phyloP scores from a whole-genome alignment of 2,329 filamentous ascomycete species.

The Cladophialophora yegresii region DNA sequence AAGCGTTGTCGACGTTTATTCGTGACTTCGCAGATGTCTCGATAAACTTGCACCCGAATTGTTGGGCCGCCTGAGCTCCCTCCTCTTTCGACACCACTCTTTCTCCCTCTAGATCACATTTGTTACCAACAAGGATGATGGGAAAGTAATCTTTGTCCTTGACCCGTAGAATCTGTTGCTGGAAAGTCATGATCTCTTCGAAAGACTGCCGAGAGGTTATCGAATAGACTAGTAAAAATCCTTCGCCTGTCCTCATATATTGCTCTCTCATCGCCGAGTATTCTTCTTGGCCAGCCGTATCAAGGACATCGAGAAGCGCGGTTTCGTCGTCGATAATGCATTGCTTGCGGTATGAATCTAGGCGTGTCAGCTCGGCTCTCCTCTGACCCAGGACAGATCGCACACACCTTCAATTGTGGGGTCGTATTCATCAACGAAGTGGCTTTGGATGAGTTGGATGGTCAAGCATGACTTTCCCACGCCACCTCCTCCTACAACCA shows the following conservation, averaged over 20 bases:
- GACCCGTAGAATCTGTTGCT: conserved; percentile 96
- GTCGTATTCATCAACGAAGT: conserved; percentile 99
- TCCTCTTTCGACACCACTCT: conserved; percentile 90
- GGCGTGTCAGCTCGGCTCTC: conserved; percentile 17
- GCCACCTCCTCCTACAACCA: conserved; percentile 95
- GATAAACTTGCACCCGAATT: conserved; percentile 97
- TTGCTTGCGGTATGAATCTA: conserved; percentile 99
- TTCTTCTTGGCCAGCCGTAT: conserved; percentile 97
- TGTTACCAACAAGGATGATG: conserved; percentile 98
- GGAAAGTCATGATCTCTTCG: conserved; percentile 97
- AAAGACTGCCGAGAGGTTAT: conserved; percentile 97
- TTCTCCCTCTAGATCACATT: conserved; percentile 95
- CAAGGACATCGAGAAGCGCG: conserved; percentile 93
- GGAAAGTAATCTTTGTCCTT: conserved; percentile 99
- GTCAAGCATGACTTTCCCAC: conserved; percentile 99
- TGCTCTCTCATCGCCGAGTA: conserved; percentile 99
- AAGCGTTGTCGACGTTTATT: conserved; percentile 97
- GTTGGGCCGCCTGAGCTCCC: conserved; percentile 80
- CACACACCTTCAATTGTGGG: conserved; percentile 88
- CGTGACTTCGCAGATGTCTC: conserved; percentile 98
- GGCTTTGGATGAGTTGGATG: conserved; percentile 91
- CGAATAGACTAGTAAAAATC: conserved; percentile 95
- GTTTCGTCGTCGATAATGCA: conserved; percentile 98
- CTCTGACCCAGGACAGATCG: background rate
- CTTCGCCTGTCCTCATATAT: conserved; percentile 99